Conservation (phyloP, 129 eudicot species). For the Helianthus annuus region DNA sequence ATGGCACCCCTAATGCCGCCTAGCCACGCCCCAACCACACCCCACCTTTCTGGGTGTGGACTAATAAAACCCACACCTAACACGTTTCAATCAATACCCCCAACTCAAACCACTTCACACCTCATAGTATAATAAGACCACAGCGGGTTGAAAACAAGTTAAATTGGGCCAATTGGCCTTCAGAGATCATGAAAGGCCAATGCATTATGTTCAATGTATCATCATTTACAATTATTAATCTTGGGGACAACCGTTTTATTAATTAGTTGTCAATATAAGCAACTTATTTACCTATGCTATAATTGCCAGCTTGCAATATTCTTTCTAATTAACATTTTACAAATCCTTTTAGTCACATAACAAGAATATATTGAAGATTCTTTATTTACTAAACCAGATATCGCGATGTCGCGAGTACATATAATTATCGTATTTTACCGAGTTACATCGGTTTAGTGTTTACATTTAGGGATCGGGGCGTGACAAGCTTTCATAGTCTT, state of each 20-base stretch:
- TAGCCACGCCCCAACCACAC: no score
- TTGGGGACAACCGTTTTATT: background rate
- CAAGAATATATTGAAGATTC: background rate
- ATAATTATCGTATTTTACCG: background rate
- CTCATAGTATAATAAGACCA: background rate
- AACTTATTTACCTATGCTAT: background rate
- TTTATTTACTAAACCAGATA: background rate
- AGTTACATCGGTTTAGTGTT: background rate
- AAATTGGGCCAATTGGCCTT: background rate
- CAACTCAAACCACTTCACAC: no score
- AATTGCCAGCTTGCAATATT: background rate
- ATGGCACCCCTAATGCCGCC: no score
- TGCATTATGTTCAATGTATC: background rate
- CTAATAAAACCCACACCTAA: no score
- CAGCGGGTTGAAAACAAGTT: background rate
- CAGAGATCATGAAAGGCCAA: background rate
- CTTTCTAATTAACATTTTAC: no score
- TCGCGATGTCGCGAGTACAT: background rate
- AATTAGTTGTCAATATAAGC: background rate
- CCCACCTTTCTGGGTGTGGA: no score
- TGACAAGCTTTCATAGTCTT: constrained; percentile 36
- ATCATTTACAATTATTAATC: background rate
- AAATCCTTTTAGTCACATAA: no score
- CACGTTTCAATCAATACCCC: no score
- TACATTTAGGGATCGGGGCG: constrained; percentile 34